phyloP scores from a whole-genome alignment of 2,329 filamentous ascomycete genomes.

The Neopestalotiopsis sp. region DNA sequence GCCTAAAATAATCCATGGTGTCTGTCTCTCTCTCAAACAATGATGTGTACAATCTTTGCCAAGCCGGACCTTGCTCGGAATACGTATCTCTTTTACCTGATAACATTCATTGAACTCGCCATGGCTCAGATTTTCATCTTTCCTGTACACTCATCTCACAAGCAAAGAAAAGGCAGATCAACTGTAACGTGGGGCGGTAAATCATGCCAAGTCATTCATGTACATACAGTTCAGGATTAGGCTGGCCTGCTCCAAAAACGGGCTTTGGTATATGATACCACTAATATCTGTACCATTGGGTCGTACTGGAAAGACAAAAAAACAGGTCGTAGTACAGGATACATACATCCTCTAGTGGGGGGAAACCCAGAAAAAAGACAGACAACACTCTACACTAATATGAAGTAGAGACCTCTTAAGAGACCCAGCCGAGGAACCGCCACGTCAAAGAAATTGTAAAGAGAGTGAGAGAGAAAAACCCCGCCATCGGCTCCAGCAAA shows the following conservation, averaged over 20 bases:
- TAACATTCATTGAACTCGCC: neutral
- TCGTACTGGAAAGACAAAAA: no score
- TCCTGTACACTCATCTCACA: no score
- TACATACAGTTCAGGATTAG: no score
- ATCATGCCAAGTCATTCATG: no score
- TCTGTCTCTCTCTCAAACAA: neutral
- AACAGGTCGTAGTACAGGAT: no score
- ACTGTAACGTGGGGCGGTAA: no score
- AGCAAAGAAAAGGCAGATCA: no score
- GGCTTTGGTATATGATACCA: no score
- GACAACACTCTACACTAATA: neutral
- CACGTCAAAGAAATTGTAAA: constrained; percentile 34
- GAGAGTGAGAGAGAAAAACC: neutral
- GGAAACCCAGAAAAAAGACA: neutral
- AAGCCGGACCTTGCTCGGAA: neutral
- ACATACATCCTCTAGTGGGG: no score
- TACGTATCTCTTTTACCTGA: neutral
- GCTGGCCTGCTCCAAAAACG: no score
- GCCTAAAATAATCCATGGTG: neutral
- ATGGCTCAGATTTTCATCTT: neutral
- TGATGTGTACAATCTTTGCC: neutral
- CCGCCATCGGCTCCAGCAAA: constrained; percentile 24
- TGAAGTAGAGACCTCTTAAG: constrained; percentile 27
- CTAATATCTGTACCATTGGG: no score
- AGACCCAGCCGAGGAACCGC: constrained; percentile 35